These are phyloP conservation scores for Phytophthora fragariaefolia DNA, from an alignment of 352 stramenopile species.

Conservation along the genomic window DNA sequence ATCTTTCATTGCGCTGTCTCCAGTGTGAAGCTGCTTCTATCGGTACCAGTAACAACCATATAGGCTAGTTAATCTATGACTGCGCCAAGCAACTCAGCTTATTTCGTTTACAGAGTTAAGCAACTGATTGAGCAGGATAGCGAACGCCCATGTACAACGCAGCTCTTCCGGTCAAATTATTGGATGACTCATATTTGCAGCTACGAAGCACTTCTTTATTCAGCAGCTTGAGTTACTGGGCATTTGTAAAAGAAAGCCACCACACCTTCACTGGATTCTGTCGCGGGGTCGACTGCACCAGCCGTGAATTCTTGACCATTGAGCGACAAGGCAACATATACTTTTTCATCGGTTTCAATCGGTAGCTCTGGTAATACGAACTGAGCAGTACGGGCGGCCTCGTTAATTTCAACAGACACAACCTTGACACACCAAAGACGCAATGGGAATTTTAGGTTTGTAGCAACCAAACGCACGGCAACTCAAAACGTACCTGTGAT, in stretches of 20 bases:
- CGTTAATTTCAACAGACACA: constrained; percentile 32
- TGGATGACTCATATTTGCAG: too few relatives aligned
- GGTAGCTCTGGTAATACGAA: constrained; percentile 40
- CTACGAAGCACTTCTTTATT: neutral
- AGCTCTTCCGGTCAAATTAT: too few relatives aligned
- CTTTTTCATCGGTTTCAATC: constrained; percentile 14
- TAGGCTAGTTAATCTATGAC: too few relatives aligned
- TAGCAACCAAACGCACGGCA: too few relatives aligned
- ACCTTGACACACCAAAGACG: constrained; percentile 21
- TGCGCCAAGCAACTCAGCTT: too few relatives aligned
- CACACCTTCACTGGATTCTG: neutral
- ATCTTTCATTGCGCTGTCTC: too few relatives aligned
- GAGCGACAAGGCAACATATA: constrained; percentile 37
- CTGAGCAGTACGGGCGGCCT: constrained; percentile 24
- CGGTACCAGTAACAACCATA: too few relatives aligned
- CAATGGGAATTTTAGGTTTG: neutral
- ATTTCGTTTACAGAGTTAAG: too few relatives aligned
- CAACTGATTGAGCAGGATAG: too few relatives aligned
- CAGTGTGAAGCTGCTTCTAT: too few relatives aligned
- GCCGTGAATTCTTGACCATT: constrained; percentile 48
- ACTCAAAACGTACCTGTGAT: constrained; percentile 34
- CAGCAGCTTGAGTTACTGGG: neutral
- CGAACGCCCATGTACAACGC: too few relatives aligned
- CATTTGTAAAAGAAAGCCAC: constrained; percentile 34
- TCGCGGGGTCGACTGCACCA: neutral